Percentiles rank a stretch among this genome's conserved stretches.
These are phyloP conservation scores for Chrysoporthe cubensis DNA, from an alignment of 2,329 filamentous ascomycete species.

Conservation along the genomic window DNA sequence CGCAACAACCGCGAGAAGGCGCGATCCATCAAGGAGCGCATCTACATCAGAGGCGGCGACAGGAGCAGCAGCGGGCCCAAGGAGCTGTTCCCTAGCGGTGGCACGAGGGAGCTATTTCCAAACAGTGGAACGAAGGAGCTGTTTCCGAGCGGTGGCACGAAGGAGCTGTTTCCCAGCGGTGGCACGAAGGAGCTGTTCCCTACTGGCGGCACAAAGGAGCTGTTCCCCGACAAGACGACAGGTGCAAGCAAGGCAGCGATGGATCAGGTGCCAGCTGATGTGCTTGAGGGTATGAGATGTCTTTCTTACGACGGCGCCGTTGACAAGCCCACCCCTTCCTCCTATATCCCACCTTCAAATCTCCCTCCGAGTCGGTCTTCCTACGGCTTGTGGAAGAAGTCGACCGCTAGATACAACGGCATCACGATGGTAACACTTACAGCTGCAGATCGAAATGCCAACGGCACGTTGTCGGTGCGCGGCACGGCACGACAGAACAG, in stretches of 20 bases:
- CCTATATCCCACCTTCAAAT: neutral
- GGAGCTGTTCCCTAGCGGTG: conserved; percentile 55
- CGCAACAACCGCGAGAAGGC: conserved; percentile 48
- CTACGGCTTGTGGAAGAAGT: neutral
- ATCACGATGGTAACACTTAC: conserved; percentile 20
- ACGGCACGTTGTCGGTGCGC: conserved; percentile 50
- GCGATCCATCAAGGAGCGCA: conserved; percentile 50
- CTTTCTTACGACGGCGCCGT: conserved; percentile 29
- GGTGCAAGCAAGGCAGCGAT: conserved; percentile 37
- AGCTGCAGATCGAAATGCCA: conserved; percentile 20
- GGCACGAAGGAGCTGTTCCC: conserved; percentile 66
- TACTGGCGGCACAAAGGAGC: conserved; percentile 50
- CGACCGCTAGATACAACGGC: neutral
- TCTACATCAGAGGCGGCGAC: conserved; percentile 43
- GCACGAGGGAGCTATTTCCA: conserved; percentile 67
- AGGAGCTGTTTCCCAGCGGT: conserved; percentile 51
- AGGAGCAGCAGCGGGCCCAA: conserved; percentile 38
- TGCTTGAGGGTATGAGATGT: conserved; percentile 42
- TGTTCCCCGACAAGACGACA: conserved; percentile 55
- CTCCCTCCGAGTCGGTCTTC: neutral
- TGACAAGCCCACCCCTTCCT: conserved; percentile 15
- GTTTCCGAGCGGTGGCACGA: conserved; percentile 12
- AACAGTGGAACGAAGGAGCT: conserved; percentile 30
- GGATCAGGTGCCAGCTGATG: conserved; percentile 39
- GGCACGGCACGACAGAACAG: conserved; percentile 56